Evolutionary conservation across 2,329 filamentous ascomycete species (phyloP), one percentile per base, ranked within the genome.

Genomic region (Chrysoporthe cubensis): DNA sequence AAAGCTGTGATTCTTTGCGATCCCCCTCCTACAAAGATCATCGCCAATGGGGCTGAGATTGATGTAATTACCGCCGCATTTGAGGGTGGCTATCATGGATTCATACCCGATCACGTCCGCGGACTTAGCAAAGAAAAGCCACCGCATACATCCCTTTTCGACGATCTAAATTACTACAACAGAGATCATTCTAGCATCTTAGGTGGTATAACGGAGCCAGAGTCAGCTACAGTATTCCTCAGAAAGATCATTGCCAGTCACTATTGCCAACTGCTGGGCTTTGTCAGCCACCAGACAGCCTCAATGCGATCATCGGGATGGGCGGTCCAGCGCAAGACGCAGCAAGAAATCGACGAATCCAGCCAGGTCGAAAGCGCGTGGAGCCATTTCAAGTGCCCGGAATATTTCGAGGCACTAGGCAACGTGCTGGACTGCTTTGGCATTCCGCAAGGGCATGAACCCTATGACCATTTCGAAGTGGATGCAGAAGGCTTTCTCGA

Each of bases 361-460:
- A 44, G 60, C 14, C 63, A 68, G 42, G 66, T 68, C 14, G 66
- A 66, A n/a, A 68, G 62, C 6, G 66, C 62, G 26, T 68, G 66
- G 62, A 58, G 63, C 21, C 66, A 68, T 1, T 68, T 68, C 34
- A 68, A 68, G 42, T 68, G 66, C 4, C 58, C 66, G 8, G 63
- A 68, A n/a, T 68, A 68, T 26, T 59, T 68, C 40, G 66, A 68
- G 52, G 66, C 63, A 11, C 58, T 66, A 1, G 48, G 63, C 1
- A 50, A 59, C 18, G 58, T 59, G 8, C 50, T 68, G 18, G 66
- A 68, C 26, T 62, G 63, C 9, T 54, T 68, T 4, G 63, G 58
- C 0, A 62, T 68, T 4, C 43, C 63, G 3, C 58, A 66, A 8
- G 58, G 66, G 13, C 63, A 44, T 1, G 66, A 66, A 4, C 63